Conservation (phyloP, 305 asterid species). For the Plantago lanceolata region DNA sequence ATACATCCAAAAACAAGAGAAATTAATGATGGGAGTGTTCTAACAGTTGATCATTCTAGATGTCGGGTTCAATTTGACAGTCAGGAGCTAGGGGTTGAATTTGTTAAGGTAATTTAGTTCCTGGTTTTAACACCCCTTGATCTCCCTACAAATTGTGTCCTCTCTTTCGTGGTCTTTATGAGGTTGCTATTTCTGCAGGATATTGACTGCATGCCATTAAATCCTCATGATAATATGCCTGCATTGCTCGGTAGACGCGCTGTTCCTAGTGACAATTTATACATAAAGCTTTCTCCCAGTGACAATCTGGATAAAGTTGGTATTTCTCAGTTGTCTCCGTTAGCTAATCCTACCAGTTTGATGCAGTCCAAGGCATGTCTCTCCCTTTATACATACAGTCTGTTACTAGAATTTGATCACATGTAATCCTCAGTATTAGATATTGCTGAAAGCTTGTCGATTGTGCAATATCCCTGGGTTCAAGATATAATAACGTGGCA, state of each 20-base stretch:
- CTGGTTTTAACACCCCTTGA: constrained; percentile 15
- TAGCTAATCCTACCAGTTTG: constrained; percentile 43
- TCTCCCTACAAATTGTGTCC: neutral
- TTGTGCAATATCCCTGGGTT: neutral
- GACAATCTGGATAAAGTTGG: constrained; percentile 46
- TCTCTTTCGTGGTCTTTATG: constrained; percentile 7
- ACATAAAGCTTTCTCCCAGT: constrained; percentile 38
- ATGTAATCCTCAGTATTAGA: no score
- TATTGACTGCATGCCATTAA: constrained; percentile 87
- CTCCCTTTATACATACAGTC: constrained; percentile 16
- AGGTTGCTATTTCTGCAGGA: constrained; percentile 48
- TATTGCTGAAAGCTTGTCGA: no score
- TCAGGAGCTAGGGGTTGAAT: constrained; percentile 87
- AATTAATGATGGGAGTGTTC: constrained; percentile 82
- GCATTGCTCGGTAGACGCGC: constrained; percentile 52
- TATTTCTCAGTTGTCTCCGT: constrained; percentile 44
- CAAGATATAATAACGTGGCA: constrained; percentile 14
- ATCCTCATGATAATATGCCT: constrained; percentile 71
- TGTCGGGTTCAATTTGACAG: constrained; percentile 92
- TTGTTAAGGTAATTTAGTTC: constrained; percentile 64
- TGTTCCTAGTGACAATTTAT: constrained; percentile 47
- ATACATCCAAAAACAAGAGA: constrained; percentile 92
- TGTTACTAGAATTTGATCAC: no score
- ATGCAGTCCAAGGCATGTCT: constrained; percentile 57
- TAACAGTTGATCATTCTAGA: constrained; percentile 83